Conservation (phyloP, 192 early-diverging fungal genomes). For the Powellomyces hirtus region DNA sequence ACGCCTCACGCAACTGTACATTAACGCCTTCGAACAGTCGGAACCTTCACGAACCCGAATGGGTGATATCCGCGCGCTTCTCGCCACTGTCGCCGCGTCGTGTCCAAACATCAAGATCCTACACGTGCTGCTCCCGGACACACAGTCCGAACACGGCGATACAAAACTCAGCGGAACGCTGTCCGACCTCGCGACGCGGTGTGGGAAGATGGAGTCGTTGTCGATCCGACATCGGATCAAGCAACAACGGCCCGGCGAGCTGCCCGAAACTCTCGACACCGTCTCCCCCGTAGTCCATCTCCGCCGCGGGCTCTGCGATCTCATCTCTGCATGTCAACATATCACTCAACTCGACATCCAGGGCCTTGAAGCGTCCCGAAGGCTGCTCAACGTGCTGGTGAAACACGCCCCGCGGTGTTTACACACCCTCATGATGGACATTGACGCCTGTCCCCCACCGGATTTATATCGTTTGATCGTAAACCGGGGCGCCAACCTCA, state of each 20-base stretch:
- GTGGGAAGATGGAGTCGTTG: too few species aligned
- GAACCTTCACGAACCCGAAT: not conserved
- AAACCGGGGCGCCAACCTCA: not conserved
- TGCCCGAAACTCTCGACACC: not conserved
- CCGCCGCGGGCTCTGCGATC: not conserved
- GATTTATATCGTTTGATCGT: not conserved
- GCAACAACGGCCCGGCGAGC: not conserved
- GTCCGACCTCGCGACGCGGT: too few species aligned
- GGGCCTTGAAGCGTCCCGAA: slow-evolving; percentile 5
- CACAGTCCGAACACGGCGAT: too few species aligned
- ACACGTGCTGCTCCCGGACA: not conserved
- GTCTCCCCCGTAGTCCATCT: not conserved
- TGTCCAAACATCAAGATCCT: not conserved
- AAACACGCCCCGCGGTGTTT: not conserved
- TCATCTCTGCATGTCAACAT: not conserved
- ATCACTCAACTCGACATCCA: slow-evolving; percentile 17
- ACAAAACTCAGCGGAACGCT: too few species aligned
- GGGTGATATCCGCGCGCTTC: not conserved
- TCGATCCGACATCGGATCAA: not conserved
- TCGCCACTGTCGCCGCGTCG: not conserved
- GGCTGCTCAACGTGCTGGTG: not conserved
- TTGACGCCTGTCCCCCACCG: slow-evolving; percentile 10
- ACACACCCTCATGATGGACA: slow-evolving; percentile 12
- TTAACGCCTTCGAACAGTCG: not conserved
- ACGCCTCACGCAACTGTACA: not conserved